Percentiles rank a stretch among this genome's conserved stretches.
These are phyloP conservation scores for Chlorella sorokiniana DNA, from an alignment of 139 green algal genomes.

Conservation along the genomic window DNA sequence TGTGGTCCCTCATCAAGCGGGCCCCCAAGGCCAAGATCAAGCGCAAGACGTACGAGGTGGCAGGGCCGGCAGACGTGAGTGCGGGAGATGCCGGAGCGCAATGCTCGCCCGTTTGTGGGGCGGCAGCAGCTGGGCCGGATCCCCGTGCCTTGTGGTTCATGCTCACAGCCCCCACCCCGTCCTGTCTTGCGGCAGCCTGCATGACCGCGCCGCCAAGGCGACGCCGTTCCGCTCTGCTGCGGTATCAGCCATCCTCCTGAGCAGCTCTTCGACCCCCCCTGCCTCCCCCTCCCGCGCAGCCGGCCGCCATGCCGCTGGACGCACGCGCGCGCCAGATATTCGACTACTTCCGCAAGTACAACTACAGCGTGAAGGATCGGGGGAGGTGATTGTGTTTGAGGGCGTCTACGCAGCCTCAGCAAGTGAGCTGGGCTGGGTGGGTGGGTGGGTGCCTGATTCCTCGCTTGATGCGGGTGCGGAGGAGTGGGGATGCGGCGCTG, in stretches of 20 bases:
- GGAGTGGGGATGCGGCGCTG: background rate
- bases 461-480: background rate
- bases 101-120: too few relatives aligned
- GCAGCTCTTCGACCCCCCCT: background rate
- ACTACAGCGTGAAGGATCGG: conserved; percentile 81
- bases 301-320: conserved; percentile 66
- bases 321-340: conserved; percentile 72
- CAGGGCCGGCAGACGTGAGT: conserved; percentile 59
- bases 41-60: conserved; percentile 80
- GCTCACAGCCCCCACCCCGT: too few relatives aligned
- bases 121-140: too few relatives aligned
- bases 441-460: background rate
- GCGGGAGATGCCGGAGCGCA: too few relatives aligned
- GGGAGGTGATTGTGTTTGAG: conserved; percentile 89
- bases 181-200: too few relatives aligned
- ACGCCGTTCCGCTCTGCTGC: background rate
- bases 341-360: conserved; percentile 81
- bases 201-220: too few relatives aligned
- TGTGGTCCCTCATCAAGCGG: conserved; percentile 92
- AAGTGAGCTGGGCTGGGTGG: conserved; percentile 12
- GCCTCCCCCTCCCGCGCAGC: background rate
- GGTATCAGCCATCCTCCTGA: too few relatives aligned
- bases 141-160: too few relatives aligned
- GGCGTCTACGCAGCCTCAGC: conserved; percentile 78
- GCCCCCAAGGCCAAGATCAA: conserved; percentile 79